A percentile compares a stretch with the other conserved stretches of the same genome.
Evolutionary conservation across 139 green algal genomes (phyloP).

Genomic region (Tetraselmis striata): DNA sequence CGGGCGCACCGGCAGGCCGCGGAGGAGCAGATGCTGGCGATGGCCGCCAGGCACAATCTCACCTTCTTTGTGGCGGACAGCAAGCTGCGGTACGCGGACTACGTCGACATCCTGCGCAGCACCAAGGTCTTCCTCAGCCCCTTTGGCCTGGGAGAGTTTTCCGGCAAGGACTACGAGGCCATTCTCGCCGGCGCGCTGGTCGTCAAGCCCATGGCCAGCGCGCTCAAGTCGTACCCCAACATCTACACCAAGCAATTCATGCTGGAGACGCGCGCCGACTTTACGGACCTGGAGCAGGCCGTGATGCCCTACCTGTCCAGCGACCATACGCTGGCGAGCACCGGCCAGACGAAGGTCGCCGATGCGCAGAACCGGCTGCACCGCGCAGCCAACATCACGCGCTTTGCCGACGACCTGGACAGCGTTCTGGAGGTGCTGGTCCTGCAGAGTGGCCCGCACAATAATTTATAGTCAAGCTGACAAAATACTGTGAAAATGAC

Average conservation of each 20-base stretch:
- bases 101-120: background rate
- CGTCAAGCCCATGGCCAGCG: conserved; percentile 5
- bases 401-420: background rate
- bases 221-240: conserved; percentile 3
- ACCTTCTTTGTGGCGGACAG: background rate
- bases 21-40: background rate
- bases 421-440: background rate
- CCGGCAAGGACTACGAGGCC: conserved; percentile 8
- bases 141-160: background rate
- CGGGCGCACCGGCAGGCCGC: background rate
- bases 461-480: background rate
- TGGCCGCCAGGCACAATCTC: background rate
- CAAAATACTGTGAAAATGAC: too few species aligned
- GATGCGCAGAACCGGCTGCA: background rate
- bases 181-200: conserved; percentile 1
- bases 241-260: background rate
- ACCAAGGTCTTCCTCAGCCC: conserved; percentile 8
- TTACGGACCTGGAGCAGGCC: background rate
- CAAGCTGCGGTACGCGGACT: background rate
- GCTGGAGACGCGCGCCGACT: background rate
- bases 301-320: background rate
- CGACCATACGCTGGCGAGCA: background rate
- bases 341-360: background rate
- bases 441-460: background rate
- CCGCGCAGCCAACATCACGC: background rate